A percentile compares a stretch with the other conserved stretches of the same genome.
These are phyloP conservation scores for Glycine latifolia DNA, from an alignment of 306 rosid genomes.

Conservation along the genomic window DNA sequence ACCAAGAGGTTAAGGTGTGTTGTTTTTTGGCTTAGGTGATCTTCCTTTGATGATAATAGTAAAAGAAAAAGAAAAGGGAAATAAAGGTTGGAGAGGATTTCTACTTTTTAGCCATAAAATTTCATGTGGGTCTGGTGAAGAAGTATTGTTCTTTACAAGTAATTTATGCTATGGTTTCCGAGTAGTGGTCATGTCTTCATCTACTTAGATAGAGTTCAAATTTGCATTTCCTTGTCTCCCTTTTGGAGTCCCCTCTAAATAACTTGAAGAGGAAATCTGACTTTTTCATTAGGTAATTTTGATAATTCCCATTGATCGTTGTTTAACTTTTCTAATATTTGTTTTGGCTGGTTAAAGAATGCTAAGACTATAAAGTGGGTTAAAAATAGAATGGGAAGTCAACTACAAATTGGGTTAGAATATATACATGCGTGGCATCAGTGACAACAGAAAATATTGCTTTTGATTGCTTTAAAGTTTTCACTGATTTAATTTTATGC, in stretches of 20 bases:
- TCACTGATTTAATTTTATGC: conserved; percentile 35
- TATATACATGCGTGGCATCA: not conserved
- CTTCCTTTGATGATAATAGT: conserved; percentile 34
- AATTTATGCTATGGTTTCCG: conserved; percentile 31
- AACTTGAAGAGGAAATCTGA: conserved; percentile 13
- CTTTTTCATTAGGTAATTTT: conserved; percentile 9
- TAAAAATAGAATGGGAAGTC: conserved; percentile 39
- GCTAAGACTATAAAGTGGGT: conserved; percentile 66
- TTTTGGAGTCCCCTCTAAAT: conserved; percentile 4
- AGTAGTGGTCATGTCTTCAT: conserved; percentile 24
- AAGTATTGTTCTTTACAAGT: conserved; percentile 35
- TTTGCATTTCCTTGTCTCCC: not conserved
- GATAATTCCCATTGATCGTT: conserved; percentile 6
- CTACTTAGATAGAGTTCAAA: not conserved
- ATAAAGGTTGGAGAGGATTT: conserved; percentile 1
- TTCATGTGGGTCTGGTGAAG: conserved; percentile 54
- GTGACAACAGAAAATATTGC: conserved; percentile 46
- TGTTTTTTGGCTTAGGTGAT: not conserved
- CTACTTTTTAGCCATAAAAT: conserved; percentile 40
- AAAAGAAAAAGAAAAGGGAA: conserved; percentile 34
- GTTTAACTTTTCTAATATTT: conserved; percentile 33
- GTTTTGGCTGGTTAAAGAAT: conserved; percentile 57
- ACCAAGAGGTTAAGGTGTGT: conserved; percentile 87
- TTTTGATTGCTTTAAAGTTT: conserved; percentile 57
- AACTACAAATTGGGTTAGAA: conserved; percentile 48